Evolutionary conservation across 2,329 filamentous ascomycete genomes (phyloP).

Genomic region (Fonsecaea pedrosoi): DNA sequence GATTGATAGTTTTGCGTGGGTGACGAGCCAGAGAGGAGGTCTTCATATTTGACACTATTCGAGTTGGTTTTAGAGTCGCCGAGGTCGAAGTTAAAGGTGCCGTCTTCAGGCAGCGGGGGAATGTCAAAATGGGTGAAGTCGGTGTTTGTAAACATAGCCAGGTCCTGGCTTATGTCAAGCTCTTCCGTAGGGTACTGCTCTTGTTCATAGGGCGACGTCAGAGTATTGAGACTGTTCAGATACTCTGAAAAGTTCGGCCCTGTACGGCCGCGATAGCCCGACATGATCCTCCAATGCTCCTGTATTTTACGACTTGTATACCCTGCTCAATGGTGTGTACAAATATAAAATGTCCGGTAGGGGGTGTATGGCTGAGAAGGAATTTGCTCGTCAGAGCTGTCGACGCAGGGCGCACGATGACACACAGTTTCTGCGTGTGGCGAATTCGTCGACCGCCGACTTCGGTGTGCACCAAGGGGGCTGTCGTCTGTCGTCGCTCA

Average conservation of each 20-base stretch:
- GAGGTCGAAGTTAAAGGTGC: conserved; percentile 38
- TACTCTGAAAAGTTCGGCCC: conserved; percentile 88
- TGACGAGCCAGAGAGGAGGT: conserved; percentile 32
- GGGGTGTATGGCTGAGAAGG: background rate
- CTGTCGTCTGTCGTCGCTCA: background rate
- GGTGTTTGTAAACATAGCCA: conserved; percentile 81
- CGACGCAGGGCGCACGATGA: conserved; percentile 26
- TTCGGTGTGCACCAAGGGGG: background rate
- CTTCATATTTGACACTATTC: conserved; percentile 39
- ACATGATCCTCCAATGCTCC: conserved; percentile 59
- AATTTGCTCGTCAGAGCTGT: background rate
- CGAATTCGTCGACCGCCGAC: background rate
- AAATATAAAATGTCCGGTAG: background rate
- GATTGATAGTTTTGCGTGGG: conserved; percentile 29
- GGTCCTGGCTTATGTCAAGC: conserved; percentile 71
- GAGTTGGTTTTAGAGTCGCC: conserved; percentile 33
- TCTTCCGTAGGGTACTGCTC: conserved; percentile 64
- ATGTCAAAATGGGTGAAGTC: conserved; percentile 80
- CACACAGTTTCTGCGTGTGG: conserved; percentile 14
- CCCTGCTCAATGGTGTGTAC: background rate
- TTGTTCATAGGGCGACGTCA: conserved; percentile 69
- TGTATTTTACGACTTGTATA: background rate
- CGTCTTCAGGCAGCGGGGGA: conserved; percentile 40
- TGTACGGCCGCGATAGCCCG: conserved; percentile 76
- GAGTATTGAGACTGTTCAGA: conserved; percentile 81